A percentile compares a stretch with the other conserved stretches of the same genome.
Evolutionary conservation across 2,329 filamentous ascomycete genomes (phyloP).

Genomic region (Taxawa tesnikishii): DNA sequence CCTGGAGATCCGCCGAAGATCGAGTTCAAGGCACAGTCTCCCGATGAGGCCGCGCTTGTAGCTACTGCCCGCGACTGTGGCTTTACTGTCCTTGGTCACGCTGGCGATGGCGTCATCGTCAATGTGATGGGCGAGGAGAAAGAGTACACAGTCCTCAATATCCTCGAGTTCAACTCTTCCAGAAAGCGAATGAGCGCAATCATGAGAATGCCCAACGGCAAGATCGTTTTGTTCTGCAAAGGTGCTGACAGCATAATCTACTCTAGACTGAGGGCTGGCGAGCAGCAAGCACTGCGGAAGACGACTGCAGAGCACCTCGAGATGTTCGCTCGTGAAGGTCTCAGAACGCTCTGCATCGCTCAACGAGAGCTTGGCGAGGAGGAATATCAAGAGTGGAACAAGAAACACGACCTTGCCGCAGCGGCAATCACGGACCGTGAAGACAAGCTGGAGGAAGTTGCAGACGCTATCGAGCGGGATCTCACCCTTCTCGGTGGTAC

Average conservation of each 20-base stretch:
- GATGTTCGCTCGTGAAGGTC: constrained; percentile 89
- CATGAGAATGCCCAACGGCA: constrained; percentile 82
- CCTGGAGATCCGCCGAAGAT: constrained; percentile 87
- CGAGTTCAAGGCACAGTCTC: constrained; percentile 92
- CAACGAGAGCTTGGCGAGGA: constrained; percentile 67
- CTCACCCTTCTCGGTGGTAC: constrained; percentile 83
- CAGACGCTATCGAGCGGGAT: constrained; percentile 83
- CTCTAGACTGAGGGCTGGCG: constrained; percentile 70
- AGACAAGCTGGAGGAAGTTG: constrained; percentile 80
- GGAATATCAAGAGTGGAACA: constrained; percentile 76
- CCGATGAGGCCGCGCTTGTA: constrained; percentile 89
- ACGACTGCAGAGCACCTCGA: constrained; percentile 88
- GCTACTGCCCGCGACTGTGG: constrained; percentile 90
- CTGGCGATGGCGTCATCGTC: constrained; percentile 67
- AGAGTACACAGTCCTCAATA: constrained; percentile 81
- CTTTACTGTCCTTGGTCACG: constrained; percentile 77
- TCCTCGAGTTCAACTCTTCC: constrained; percentile 92
- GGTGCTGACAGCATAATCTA: constrained; percentile 97
- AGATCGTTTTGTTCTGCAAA: constrained; percentile 89
- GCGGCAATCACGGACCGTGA: constrained; percentile 76
- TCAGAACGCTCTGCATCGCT: constrained; percentile 90
- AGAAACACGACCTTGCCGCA: constrained; percentile 76
- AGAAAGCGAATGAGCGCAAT: constrained; percentile 98
- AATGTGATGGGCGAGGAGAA: constrained; percentile 80
- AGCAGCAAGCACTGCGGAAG: constrained; percentile 73